A percentile compares a stretch with the other conserved stretches of the same genome.
phyloP scores from a whole-genome alignment of 768 basidiomycete species.

The Nidularia pulvinata region DNA sequence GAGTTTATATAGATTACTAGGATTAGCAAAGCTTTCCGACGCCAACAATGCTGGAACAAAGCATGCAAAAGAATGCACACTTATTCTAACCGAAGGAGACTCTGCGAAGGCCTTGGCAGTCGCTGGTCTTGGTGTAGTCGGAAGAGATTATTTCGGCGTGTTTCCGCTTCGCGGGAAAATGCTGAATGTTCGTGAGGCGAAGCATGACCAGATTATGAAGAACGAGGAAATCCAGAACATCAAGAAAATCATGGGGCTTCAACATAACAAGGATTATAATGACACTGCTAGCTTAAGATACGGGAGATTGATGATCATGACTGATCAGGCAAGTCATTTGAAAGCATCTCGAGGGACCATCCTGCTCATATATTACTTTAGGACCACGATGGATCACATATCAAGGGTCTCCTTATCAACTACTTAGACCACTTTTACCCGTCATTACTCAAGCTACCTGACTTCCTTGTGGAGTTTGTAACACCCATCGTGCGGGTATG shows the following conservation, averaged over 20 bases:
- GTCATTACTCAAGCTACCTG: conserved; percentile 85
- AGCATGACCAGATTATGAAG: conserved; percentile 96
- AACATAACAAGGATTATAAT: conserved; percentile 90
- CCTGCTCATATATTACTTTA: conserved; percentile 21
- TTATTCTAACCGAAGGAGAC: conserved; percentile 98
- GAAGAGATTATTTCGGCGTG: conserved; percentile 96
- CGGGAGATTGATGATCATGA: conserved; percentile 98
- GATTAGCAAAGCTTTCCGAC: conserved; percentile 92
- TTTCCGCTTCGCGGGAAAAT: conserved; percentile 98
- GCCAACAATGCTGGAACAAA: conserved; percentile 96
- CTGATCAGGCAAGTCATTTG: conserved; percentile 97
- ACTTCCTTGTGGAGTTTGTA: conserved; percentile 97
- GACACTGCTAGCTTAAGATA: conserved; percentile 75
- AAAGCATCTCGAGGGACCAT: too few species aligned
- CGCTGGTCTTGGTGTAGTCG: conserved; percentile 92
- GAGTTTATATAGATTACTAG: conserved; percentile 62
- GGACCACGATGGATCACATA: conserved; percentile 99
- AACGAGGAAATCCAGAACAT: conserved; percentile 97
- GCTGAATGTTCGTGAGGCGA: conserved; percentile 96
- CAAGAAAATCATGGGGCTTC: conserved; percentile 97
- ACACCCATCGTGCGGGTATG: conserved; percentile 95
- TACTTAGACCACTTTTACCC: conserved; percentile 98
- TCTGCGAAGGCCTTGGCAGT: conserved; percentile 97
- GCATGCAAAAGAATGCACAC: conserved; percentile 80
- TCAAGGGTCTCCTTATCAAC: conserved; percentile 99